Conservation (phyloP, 441 rosid species). For the Biscutella laevigata region DNA sequence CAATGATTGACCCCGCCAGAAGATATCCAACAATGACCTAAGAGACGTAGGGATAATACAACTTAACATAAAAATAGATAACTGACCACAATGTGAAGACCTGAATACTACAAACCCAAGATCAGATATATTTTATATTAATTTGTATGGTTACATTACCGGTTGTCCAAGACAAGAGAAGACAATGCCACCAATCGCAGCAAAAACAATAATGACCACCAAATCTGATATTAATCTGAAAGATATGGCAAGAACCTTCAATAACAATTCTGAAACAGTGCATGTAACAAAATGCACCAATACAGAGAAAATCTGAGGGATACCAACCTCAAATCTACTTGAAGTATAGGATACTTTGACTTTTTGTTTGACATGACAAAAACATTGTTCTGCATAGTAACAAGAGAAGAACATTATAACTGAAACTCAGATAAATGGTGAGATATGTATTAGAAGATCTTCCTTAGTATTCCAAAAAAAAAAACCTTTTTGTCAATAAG, state of each 20-base stretch:
- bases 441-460: neutral
- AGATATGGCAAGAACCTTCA: conserved; percentile 7
- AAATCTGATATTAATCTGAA: conserved; percentile 91
- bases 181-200: conserved; percentile 90
- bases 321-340: conserved; percentile 88
- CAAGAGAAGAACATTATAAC: conserved; percentile 23
- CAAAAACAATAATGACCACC: conserved; percentile 94
- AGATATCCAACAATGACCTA: conserved; percentile 97
- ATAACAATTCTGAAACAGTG: conserved; percentile 13
- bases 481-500: conserved; percentile 81
- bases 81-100: neutral
- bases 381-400: conserved; percentile 57
- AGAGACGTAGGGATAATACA: neutral
- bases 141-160: conserved; percentile 38
- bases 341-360: conserved; percentile 93
- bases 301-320: conserved; percentile 3
- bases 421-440: neutral
- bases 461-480: neutral
- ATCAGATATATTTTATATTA: conserved; percentile 1
- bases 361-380: conserved; percentile 98
- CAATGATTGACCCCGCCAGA: conserved; percentile 90
- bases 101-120: neutral
- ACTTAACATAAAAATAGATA: neutral
- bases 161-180: conserved; percentile 97
- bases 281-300: neutral